A percentile compares a stretch with the other conserved stretches of the same genome.
These are phyloP conservation scores for Crucihimalaya himalaica DNA, from an alignment of 345 rosid genomes.

Conservation along the genomic window DNA sequence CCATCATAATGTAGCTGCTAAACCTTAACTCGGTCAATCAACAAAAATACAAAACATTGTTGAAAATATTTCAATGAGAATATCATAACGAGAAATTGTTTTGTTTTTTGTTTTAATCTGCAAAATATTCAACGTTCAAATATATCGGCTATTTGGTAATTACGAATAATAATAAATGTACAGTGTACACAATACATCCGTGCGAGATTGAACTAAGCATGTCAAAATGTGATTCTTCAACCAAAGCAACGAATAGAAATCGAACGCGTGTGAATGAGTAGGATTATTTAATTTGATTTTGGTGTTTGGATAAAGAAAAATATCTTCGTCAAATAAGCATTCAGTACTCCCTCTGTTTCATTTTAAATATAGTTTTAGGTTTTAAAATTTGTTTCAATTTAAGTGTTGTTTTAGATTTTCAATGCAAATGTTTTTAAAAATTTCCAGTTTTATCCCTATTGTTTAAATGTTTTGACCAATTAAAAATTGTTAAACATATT, in stretches of 20 bases:
- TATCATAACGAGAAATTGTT: neutral
- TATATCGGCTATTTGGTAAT: neutral
- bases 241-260: neutral
- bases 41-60: neutral
- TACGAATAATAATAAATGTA: neutral
- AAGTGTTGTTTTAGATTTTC: too few species aligned
- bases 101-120: neutral
- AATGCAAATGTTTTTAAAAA: too few species aligned
- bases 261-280: conserved; percentile 17
- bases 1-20: neutral
- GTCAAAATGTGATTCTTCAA: conserved; percentile 28
- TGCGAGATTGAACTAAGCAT: conserved; percentile 9
- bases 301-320: conserved; percentile 9
- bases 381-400: too few species aligned
- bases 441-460: too few species aligned
- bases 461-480: too few species aligned
- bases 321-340: conserved; percentile 6
- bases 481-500: too few species aligned
- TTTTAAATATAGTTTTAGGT: too few species aligned
- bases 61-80: too few species aligned
- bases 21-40: neutral
- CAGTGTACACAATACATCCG: neutral
- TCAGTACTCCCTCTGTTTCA: too few species aligned
- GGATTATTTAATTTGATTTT: neutral
- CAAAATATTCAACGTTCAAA: neutral